Percentiles rank a stretch among this genome's conserved stretches.
phyloP scores from a whole-genome alignment of 2,329 filamentous ascomycete genomes.

The Trichoderma sp. region DNA sequence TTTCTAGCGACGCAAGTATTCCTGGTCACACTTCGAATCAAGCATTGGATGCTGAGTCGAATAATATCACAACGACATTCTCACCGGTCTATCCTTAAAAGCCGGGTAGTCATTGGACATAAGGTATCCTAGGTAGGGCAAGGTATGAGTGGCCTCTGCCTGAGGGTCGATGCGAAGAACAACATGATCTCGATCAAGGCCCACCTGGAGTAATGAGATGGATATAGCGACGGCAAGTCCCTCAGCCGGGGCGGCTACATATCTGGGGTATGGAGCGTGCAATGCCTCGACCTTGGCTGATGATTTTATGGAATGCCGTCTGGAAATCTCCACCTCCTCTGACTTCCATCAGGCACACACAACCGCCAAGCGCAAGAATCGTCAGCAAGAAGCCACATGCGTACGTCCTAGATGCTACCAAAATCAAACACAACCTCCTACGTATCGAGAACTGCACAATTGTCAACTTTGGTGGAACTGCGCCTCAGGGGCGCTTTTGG shows the following conservation, averaged over 20 bases:
- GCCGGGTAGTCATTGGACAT: too few relatives aligned
- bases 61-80: too few relatives aligned
- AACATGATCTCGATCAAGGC: neutral
- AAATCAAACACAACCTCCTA: neutral
- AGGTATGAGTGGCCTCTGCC: too few relatives aligned
- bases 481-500: slow-evolving; percentile 15
- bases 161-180: too few relatives aligned
- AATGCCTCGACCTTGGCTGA: slow-evolving; percentile 32
- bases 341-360: neutral
- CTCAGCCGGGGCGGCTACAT: neutral
- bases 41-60: too few relatives aligned
- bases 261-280: slow-evolving; percentile 8
- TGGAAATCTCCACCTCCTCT: slow-evolving; percentile 27
- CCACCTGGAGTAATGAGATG: neutral
- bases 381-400: too few relatives aligned
- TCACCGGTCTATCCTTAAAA: too few relatives aligned
- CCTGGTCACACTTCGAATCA: too few relatives aligned
- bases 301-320: slow-evolving; percentile 34
- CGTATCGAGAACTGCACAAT: neutral
- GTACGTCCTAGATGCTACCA: neutral
- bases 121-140: too few relatives aligned
- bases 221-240: neutral
- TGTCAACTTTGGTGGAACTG: neutral
- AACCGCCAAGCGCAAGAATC: neutral
- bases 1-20: too few relatives aligned